Evolutionary conservation across 2,329 filamentous ascomycete genomes (phyloP).

Genomic region (Ophiostoma quercus): DNA sequence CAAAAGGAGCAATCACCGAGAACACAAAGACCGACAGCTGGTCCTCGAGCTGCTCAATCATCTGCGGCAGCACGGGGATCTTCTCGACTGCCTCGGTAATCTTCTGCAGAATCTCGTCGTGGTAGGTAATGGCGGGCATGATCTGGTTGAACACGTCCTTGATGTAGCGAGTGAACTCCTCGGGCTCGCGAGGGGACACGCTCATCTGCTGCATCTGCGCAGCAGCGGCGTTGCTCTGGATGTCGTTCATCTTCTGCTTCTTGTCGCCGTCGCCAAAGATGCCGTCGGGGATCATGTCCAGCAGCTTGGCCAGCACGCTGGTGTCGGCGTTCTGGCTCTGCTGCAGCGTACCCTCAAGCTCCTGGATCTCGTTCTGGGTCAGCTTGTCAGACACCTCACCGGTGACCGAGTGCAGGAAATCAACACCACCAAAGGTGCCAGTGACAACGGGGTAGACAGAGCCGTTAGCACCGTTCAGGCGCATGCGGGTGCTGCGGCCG

Average conservation of each 20-base stretch:
- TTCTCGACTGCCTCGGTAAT: constrained; percentile 76
- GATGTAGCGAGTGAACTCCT: constrained; percentile 76
- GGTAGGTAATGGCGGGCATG: constrained; percentile 85
- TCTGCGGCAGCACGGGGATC: constrained; percentile 76
- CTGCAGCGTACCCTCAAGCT: constrained; percentile 77
- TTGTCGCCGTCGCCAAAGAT: constrained; percentile 72
- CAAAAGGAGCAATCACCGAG: constrained; percentile 80
- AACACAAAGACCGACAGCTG: constrained; percentile 88
- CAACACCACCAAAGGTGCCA: constrained; percentile 89
- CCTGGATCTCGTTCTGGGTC: constrained; percentile 83
- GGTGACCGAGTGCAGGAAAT: constrained; percentile 85
- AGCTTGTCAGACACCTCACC: constrained; percentile 79
- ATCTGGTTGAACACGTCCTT: constrained; percentile 69
- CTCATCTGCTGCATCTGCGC: constrained; percentile 70
- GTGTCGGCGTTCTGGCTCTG: constrained; percentile 59
- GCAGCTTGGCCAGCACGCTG: constrained; percentile 69
- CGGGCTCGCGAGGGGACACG: constrained; percentile 72
- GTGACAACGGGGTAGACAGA: constrained; percentile 78
- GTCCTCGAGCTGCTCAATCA: constrained; percentile 81
- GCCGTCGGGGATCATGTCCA: constrained; percentile 75
- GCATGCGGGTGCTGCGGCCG: constrained; percentile 65
- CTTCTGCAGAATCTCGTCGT: constrained; percentile 77
- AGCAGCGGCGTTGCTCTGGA: constrained; percentile 68
- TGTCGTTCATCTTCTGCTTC: constrained; percentile 68
- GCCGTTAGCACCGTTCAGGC: constrained; percentile 59